Evolutionary conservation across 108 stramenopile species (phyloP).

Genomic region (Cylindrotheca closterium): DNA sequence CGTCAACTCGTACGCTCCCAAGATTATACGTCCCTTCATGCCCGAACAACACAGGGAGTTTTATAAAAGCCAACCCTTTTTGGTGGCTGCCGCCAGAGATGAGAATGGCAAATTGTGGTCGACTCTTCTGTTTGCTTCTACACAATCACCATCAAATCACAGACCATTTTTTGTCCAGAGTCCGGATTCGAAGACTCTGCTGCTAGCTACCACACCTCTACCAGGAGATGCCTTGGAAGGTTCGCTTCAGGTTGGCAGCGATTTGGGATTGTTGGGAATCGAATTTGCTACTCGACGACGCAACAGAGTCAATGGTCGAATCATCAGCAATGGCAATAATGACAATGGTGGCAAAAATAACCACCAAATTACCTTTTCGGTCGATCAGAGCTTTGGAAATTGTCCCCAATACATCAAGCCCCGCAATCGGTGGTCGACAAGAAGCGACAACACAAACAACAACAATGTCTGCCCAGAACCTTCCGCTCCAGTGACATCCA

Average conservation of each 20-base stretch:
- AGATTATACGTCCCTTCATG: slow-evolving; percentile 32
- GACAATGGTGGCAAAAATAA: not conserved
- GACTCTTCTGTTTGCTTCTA: slow-evolving; percentile 10
- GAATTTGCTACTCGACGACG: slow-evolving; percentile 40
- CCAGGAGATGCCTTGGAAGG: slow-evolving; percentile 27
- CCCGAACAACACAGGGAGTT: slow-evolving; percentile 40
- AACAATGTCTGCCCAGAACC: too few relatives aligned
- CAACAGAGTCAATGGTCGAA: slow-evolving; percentile 41
- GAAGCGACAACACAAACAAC: too few relatives aligned
- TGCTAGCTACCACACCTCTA: slow-evolving; percentile 5
- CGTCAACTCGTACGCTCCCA: slow-evolving; percentile 28
- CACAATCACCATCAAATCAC: too few relatives aligned
- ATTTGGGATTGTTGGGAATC: slow-evolving; percentile 38
- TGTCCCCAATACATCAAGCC: slow-evolving; percentile 46
- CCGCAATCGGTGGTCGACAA: slow-evolving; percentile 8
- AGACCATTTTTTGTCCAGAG: not conserved
- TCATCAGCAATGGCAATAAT: not conserved
- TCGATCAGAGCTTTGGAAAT: slow-evolving; percentile 25
- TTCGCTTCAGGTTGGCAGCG: slow-evolving; percentile 9
- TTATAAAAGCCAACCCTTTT: slow-evolving; percentile 25
- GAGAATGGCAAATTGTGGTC: slow-evolving; percentile 33
- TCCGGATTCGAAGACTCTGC: slow-evolving; percentile 12
- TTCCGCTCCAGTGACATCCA: too few relatives aligned
- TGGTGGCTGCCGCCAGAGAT: slow-evolving; percentile 29
- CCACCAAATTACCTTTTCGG: not conserved